Percentiles rank a stretch among this genome's conserved stretches.
Evolutionary conservation across 2,329 filamentous ascomycete genomes (phyloP).

Genomic region (Ophiosphaerella herpotricha): DNA sequence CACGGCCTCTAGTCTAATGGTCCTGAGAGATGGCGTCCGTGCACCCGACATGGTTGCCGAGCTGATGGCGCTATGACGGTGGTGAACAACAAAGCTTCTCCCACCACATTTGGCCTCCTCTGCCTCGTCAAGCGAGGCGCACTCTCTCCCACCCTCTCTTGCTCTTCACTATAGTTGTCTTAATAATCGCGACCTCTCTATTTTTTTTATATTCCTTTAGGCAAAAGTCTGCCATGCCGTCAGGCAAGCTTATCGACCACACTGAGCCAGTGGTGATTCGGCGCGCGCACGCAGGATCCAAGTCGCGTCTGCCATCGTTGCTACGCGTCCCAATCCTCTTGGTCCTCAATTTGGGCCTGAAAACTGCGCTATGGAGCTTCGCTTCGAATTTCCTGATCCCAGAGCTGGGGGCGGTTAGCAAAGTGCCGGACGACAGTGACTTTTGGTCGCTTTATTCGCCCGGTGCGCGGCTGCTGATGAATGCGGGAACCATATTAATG

Average conservation of each 20-base stretch:
- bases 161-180: slow-evolving; percentile 2
- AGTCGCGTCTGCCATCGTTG: slow-evolving; percentile 39
- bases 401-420: slow-evolving; percentile 70
- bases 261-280: slow-evolving; percentile 31
- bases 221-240: slow-evolving; percentile 26
- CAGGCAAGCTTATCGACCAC: slow-evolving; percentile 31
- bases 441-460: slow-evolving; percentile 57
- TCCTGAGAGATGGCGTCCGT: no score
- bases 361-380: slow-evolving; percentile 67
- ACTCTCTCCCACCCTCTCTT: slow-evolving; percentile 11
- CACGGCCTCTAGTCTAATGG: neutral
- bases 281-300: slow-evolving; percentile 25
- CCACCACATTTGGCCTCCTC: neutral
- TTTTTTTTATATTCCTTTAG: neutral
- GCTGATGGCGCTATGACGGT: slow-evolving; percentile 1
- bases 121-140: slow-evolving; percentile 13
- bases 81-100: slow-evolving; percentile 2
- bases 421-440: slow-evolving; percentile 63
- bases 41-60: no score
- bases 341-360: slow-evolving; percentile 64
- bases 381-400: slow-evolving; percentile 63
- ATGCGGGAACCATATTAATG: slow-evolving; percentile 69
- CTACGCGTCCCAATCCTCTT: slow-evolving; percentile 52
- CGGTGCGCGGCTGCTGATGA: slow-evolving; percentile 57
- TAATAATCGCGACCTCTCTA: neutral